A percentile compares a stretch with the other conserved stretches of the same genome.
phyloP scores from a whole-genome alignment of 2,329 filamentous ascomycete species.

The Trichoderma polysporum region DNA sequence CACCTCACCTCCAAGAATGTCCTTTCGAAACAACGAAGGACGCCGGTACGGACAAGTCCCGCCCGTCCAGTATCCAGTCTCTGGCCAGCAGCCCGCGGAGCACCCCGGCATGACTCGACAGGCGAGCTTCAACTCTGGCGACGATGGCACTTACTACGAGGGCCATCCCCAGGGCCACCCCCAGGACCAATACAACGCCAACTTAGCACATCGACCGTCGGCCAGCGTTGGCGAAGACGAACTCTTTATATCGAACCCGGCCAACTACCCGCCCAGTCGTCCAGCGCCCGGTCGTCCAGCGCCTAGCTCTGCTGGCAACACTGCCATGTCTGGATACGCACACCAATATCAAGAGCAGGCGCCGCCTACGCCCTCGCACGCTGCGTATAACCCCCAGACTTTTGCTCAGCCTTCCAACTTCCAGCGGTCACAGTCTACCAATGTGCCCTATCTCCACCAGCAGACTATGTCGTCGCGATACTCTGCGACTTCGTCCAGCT shows the following conservation, averaged over 20 bases:
- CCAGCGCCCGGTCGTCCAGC: conserved; percentile 33
- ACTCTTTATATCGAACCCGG: conserved; percentile 59
- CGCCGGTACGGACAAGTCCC: conserved; percentile 66
- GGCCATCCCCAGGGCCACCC: conserved; percentile 11
- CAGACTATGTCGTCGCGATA: conserved; percentile 40
- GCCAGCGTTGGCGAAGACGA: conserved; percentile 51
- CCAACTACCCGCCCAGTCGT: conserved; percentile 30
- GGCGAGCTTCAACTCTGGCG: conserved; percentile 73
- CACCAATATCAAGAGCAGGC: conserved; percentile 50
- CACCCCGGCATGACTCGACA: conserved; percentile 47
- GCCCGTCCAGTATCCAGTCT: conserved; percentile 62
- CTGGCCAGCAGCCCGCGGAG: conserved; percentile 38
- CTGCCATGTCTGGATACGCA: conserved; percentile 52
- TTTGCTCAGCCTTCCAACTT: conserved; percentile 46
- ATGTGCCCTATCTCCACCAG: conserved; percentile 46
- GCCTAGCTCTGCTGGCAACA: conserved; percentile 46
- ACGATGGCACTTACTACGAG: conserved; percentile 62
- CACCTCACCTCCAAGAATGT: conserved; percentile 46
- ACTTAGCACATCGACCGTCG: conserved; percentile 24
- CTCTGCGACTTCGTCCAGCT: conserved; percentile 35
- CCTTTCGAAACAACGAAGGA: conserved; percentile 62
- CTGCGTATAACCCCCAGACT: conserved; percentile 69
- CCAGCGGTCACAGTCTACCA: conserved; percentile 52
- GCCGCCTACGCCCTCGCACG: conserved; percentile 43
- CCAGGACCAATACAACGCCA: conserved; percentile 24